A percentile compares a stretch with the other conserved stretches of the same genome.
phyloP scores from a whole-genome alignment of 495 filamentous ascomycete species.

The Lasiosphaeria ovina region DNA sequence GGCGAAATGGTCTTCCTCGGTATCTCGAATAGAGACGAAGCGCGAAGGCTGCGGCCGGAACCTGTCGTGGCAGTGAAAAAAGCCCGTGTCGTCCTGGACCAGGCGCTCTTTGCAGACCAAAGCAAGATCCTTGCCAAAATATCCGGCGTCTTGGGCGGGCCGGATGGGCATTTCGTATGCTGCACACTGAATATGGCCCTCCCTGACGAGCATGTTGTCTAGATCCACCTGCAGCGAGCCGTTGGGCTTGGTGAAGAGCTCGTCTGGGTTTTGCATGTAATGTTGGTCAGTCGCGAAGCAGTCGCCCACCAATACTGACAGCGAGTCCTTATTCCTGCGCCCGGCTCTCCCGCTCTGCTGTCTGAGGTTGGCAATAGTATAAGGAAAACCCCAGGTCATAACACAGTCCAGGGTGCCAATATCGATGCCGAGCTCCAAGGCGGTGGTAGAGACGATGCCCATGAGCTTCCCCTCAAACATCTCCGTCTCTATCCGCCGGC shows the following conservation, averaged over 20 bases:
- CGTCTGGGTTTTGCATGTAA: constrained; percentile 94
- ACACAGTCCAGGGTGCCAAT: constrained; percentile 95
- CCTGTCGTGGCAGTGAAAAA: constrained; percentile 84
- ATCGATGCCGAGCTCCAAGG: constrained; percentile 90
- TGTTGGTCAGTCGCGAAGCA: constrained; percentile 89
- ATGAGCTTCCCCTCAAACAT: constrained; percentile 96
- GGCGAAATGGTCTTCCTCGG: constrained; percentile 88
- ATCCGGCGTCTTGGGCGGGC: constrained; percentile 67
- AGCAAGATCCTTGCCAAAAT: constrained; percentile 75
- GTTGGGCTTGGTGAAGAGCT: constrained; percentile 94
- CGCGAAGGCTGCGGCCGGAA: constrained; percentile 83
- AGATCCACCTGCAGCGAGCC: constrained; percentile 85
- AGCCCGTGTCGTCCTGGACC: constrained; percentile 68
- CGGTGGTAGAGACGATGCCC: constrained; percentile 91
- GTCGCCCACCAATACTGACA: constrained; percentile 90
- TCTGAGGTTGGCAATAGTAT: constrained; percentile 87
- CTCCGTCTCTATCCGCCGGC: constrained; percentile 84
- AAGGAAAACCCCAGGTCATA: constrained; percentile 90
- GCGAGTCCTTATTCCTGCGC: constrained; percentile 87
- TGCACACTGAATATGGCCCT: constrained; percentile 94
- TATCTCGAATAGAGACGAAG: constrained; percentile 86
- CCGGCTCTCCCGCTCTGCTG: constrained; percentile 96
- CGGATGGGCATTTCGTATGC: constrained; percentile 92
- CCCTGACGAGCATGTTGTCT: constrained; percentile 83
- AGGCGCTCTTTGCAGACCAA: constrained; percentile 74